Evolutionary conservation across 306 rosid genomes (phyloP).

Genomic region (Pueraria montana): DNA sequence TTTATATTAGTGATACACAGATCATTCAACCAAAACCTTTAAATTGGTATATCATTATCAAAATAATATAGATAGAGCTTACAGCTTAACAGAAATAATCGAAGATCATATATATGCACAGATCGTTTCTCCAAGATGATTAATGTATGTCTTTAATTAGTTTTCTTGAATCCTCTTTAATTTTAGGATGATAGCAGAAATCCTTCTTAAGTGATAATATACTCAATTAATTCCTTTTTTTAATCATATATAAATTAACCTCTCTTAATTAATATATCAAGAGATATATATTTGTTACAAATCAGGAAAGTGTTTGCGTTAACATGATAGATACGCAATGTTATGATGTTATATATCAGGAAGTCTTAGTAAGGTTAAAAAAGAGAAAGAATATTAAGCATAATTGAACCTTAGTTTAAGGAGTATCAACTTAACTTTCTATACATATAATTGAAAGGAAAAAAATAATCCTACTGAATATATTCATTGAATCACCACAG

Average conservation of each 20-base stretch:
- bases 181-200: background rate
- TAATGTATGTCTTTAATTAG: background rate
- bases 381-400: background rate
- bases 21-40: conserved; percentile 23
- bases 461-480: no score
- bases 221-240: background rate
- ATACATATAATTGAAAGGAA: background rate
- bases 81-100: background rate
- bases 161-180: conserved; percentile 9
- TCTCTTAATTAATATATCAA: background rate
- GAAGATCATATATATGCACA: background rate
- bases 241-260: background rate
- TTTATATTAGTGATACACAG: background rate
- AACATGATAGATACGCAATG: conserved; percentile 2
- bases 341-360: background rate
- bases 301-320: background rate
- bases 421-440: background rate
- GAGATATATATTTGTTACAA: background rate
- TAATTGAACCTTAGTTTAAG: background rate
- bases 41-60: conserved; percentile 9
- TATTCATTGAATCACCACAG: conserved; percentile 19
- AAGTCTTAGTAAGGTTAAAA: background rate
- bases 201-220: background rate
- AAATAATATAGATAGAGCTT: background rate
- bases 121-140: background rate